Evolutionary conservation across 129 eudicot species (phyloP), one percentile per base, ranked within the genome.

Genomic region (Gnaphalium uliginosum): DNA sequence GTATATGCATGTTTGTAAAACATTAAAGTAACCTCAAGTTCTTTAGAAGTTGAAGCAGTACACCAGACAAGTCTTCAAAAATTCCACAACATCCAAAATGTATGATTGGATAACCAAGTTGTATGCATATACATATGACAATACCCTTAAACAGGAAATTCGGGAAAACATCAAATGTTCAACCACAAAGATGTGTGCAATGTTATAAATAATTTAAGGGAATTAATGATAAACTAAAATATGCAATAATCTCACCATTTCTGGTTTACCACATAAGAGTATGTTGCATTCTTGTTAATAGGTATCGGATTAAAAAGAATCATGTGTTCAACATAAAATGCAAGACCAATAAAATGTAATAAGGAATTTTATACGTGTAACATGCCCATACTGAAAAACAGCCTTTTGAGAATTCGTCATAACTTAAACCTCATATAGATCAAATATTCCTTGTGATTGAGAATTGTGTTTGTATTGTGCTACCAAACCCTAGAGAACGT

Each of bases 311-410:
- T 30, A 30, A 30, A 30, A 30, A 4, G 4, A 30, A 26, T 29
- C 33, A 30, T 30, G 33, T 30, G 5, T 30, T 30, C 33, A 30
- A 30, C 33, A 2, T 5, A 30, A 30, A 30, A 30, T 30, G 33
- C 33, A 30, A 4, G 33, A 30, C 33, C 33, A 30, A 30, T 30
- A 30, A 30, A 30, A 30, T 30, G 33, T 30, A 30, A 26, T 51
- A 58, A 26, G 69, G 57, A 74, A 78, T 96, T 88, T 90, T 94
- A 85, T 91, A 64, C 98, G 90, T n/a, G 87, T 90, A 60, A 87
- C 73, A 81, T 94, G 98, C 41, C 93, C 98, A 82, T 97, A 94
- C 76, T 84, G 96, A 69, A 94, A 90, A 53, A 94, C 97, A 96
- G 90, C 89, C 83, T 83, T 94, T 74, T 86, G 96, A 79, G 79